Evolutionary conservation across 1,284 basidiomycete genomes (phyloP).

Genomic region (Leccinum fallax): DNA sequence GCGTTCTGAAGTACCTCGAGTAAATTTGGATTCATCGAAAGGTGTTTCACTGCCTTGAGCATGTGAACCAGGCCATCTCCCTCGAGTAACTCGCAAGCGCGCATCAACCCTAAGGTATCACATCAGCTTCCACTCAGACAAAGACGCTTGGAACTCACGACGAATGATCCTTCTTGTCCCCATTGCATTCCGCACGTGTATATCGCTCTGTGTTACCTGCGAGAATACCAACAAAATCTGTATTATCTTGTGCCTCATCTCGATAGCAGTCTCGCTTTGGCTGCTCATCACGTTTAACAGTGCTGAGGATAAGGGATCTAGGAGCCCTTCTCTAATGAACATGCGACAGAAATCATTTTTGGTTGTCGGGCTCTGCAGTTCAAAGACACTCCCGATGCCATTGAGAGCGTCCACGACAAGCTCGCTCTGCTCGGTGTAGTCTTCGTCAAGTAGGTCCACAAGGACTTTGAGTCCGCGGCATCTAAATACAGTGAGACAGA

Average conservation of each 20-base stretch:
- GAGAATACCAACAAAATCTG: slow-evolving; percentile 92
- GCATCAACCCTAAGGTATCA: slow-evolving; percentile 64
- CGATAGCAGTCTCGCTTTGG: slow-evolving; percentile 64
- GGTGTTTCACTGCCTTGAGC: slow-evolving; percentile 94
- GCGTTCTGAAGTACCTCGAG: slow-evolving; percentile 95
- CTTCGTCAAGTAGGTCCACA: slow-evolving; percentile 95
- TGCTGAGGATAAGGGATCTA: slow-evolving; percentile 91
- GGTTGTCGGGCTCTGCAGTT: slow-evolving; percentile 92
- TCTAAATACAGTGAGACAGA: slow-evolving; percentile 42
- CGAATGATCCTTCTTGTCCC: slow-evolving; percentile 88
- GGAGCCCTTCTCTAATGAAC: slow-evolving; percentile 93
- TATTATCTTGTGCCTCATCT: slow-evolving; percentile 87
- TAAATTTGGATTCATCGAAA: slow-evolving; percentile 89
- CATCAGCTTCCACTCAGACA: slow-evolving; percentile 13
- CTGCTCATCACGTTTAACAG: slow-evolving; percentile 86
- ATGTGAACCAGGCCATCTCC: slow-evolving; percentile 85
- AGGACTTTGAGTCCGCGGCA: slow-evolving; percentile 93
- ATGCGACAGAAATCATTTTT: slow-evolving; percentile 98
- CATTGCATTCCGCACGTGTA: slow-evolving; percentile 88
- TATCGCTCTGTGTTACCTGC: slow-evolving; percentile 93
- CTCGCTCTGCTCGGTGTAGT: slow-evolving; percentile 86
- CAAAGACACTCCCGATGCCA: slow-evolving; percentile 94
- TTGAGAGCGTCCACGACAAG: slow-evolving; percentile 95
- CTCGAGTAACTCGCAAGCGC: slow-evolving; percentile 82
- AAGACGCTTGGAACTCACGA: slow-evolving; percentile 54